These are phyloP conservation scores for Botryococcus braunii DNA, from an alignment of 163 green algal species.

Conservation along the genomic window DNA sequence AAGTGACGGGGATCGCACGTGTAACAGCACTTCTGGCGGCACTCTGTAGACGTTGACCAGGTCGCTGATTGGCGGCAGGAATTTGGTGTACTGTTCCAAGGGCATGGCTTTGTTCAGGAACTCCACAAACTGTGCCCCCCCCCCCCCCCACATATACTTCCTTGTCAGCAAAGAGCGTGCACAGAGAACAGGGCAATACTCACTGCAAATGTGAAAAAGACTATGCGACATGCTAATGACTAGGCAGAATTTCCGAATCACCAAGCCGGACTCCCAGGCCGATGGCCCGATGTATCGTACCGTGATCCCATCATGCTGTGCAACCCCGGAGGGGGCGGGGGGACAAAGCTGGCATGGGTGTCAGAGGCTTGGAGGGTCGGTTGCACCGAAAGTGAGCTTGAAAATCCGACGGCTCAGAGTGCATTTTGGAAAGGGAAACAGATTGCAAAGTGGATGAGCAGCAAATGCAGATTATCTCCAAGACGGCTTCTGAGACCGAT, in stretches of 20 bases:
- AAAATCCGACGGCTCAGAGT: no score
- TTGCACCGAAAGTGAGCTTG: no score
- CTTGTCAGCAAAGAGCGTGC: no score
- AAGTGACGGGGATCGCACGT: background rate
- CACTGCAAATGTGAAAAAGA: background rate
- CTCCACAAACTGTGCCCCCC: no score
- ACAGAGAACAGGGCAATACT: slow-evolving; percentile 1
- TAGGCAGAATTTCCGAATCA: background rate
- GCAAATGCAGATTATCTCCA: no score
- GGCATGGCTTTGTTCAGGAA: slow-evolving; percentile 51
- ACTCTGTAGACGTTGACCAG: slow-evolving; percentile 27
- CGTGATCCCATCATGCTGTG: background rate
- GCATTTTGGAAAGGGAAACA: no score
- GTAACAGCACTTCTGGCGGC: slow-evolving; percentile 11
- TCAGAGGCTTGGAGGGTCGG: no score
- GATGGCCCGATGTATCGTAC: background rate
- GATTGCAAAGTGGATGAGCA: no score
- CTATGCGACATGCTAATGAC: background rate
- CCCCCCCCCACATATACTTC: no score
- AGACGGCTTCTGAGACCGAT: no score
- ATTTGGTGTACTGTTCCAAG: slow-evolving; percentile 36
- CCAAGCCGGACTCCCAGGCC: background rate
- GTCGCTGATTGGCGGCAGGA: slow-evolving; percentile 43
- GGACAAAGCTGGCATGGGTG: no score
- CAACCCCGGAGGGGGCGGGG: no score